Evolutionary conservation across 768 basidiomycete species (phyloP), one percentile per base, ranked within the genome.

Genomic region (Peribolospora kevripleyi): DNA sequence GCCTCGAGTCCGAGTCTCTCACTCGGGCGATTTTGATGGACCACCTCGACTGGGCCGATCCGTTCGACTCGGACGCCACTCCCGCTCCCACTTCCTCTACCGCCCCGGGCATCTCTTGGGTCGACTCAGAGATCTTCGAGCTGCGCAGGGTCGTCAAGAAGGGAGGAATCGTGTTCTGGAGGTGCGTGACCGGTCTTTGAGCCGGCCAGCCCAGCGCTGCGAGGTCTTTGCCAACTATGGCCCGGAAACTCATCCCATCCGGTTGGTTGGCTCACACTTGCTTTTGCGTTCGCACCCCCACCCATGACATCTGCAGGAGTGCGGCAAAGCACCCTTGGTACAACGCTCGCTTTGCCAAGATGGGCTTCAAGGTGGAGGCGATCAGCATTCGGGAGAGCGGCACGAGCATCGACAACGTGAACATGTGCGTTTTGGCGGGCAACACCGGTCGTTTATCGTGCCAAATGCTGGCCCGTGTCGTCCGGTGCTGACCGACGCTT

Each of bases 281-380:
- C 25, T 25, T 25, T 25, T 25, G 25, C 25, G 25, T 25, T 25
- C 25, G 25, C 25, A 25, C 25, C 25, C 1, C 25, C 25, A 25
- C 25, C 25, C 25, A 45, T 45, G 14, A 10, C 5, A 36, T 37
- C 5, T 10, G 8, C 50, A 37, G 38, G 75, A 25, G 25, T 9
- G 79, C 78, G 1, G 75, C 73, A 2, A 75, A 73, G 62, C 66
- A 70, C 53, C 80, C 80, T 4, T 81, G 80, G 80, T 81, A 80
- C 63, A 73, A 72, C 49, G 68, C 73, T 55, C 66, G 75, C 14
- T 80, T 80, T 61, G 67, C 69, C 57, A 64, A 68, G 43, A 68
- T 68, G 4, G 78, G 77, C 0, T 81, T 80, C 67, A 64, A 66
- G 5, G 74, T 80, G 25, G 63, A 68, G 38, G 67, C 74, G 7